Evolutionary conservation across 805 yeast species (phyloP), one percentile per base, ranked within the genome.

Genomic region (Isabelozyma heimii): DNA sequence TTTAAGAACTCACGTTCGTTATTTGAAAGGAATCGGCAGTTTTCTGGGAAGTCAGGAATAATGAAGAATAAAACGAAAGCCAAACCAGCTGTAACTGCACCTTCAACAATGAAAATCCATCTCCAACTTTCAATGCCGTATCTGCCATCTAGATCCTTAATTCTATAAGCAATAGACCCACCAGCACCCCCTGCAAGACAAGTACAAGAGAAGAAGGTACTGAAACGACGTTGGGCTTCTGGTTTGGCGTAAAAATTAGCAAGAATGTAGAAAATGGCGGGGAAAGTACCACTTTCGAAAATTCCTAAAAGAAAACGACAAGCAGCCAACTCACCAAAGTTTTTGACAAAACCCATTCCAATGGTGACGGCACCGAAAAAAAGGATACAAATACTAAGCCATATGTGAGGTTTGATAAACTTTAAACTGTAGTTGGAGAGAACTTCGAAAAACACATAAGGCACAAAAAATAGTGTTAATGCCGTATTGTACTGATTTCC

Each of bases 181-280:
- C 86, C 85, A 55, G 87, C 86, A 20, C 88, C 91, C 62, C 94
- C 91, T 2, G 91, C 89, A 47, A 87, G 73, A 53, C 86, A 80
- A 4, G 91, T 84, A 43, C 86, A 82, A 33, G 85, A 73, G 69
- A 87, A 85, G 66, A 87, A 86, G 46, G 83, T 77, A 35, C 86
- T 77, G 63, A 83, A 85, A 46, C 92, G 69, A 60, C 83, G 78
- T 67, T 85, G 89, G 10, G 89, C 79, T 63, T 86, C 91, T 14
- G 66, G 65, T 46, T 84, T 77, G 37, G 81, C 70, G 66, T 86
- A 86, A 70, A 83, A 86, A 65, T 82, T 81, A 37, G 87, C 74
- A 58, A 86, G 72, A 49, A 86, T 73, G 63, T 85, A 87, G 63
- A 87, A 87, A 54, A 87, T 81, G 16, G 89, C 85, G 1, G 91